A percentile compares a stretch with the other conserved stretches of the same genome.
phyloP scores from a whole-genome alignment of 2,329 filamentous ascomycete species.

The Purpureocillium lavendulum region DNA sequence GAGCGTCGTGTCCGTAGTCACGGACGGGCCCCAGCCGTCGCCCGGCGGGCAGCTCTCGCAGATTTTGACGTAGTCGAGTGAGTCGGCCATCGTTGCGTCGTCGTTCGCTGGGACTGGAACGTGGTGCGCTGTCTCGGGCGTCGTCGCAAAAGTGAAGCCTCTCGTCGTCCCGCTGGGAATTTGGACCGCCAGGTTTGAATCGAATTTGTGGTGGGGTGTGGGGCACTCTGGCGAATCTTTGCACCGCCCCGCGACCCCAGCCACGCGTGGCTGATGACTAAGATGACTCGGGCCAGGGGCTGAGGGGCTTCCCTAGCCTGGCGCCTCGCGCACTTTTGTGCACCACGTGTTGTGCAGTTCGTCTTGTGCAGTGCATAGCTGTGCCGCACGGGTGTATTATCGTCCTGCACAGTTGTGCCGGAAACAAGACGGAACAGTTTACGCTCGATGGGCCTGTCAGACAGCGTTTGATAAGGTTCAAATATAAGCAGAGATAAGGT shows the following conservation, averaged over 20 bases:
- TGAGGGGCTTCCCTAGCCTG: too few relatives aligned
- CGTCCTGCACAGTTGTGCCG: too few relatives aligned
- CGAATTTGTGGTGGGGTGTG: slow-evolving; percentile 36
- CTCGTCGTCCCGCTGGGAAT: slow-evolving; percentile 19
- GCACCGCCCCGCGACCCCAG: slow-evolving; percentile 17
- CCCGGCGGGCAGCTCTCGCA: slow-evolving; percentile 65
- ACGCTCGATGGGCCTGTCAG: too few relatives aligned
- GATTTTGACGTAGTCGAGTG: slow-evolving; percentile 51
- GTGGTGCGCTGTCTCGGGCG: slow-evolving; percentile 2
- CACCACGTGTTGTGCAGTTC: too few relatives aligned
- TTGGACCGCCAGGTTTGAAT: slow-evolving; percentile 20
- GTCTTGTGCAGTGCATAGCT: too few relatives aligned
- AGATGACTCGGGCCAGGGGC: too few relatives aligned
- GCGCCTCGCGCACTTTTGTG: too few relatives aligned
- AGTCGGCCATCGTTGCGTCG: slow-evolving; percentile 37
- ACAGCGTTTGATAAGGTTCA: too few relatives aligned
- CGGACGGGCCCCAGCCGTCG: slow-evolving; percentile 80
- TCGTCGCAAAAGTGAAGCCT: slow-evolving; percentile 8
- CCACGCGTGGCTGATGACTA: too few relatives aligned
- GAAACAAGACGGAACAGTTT: too few relatives aligned
- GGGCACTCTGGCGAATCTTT: slow-evolving; percentile 19
- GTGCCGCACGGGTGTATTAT: too few relatives aligned
- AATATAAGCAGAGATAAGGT: too few relatives aligned
- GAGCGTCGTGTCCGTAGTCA: slow-evolving; percentile 77
- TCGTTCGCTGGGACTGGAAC: not conserved